phyloP scores from a whole-genome alignment of 176 grass and related monocot species.

The Dendrocalamus sinicus region DNA sequence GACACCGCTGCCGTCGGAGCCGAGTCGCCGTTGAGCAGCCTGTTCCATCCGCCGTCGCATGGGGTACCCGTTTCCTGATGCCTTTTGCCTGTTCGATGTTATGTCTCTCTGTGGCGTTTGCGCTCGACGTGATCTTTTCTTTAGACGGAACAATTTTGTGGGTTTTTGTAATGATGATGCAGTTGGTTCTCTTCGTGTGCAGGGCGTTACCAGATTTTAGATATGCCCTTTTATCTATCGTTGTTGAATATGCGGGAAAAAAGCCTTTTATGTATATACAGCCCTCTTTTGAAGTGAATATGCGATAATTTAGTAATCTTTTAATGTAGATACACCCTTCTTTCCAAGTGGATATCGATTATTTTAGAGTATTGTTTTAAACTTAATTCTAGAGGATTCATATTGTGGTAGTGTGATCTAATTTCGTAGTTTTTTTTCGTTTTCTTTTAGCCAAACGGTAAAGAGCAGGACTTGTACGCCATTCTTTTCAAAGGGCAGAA shows the following conservation, averaged over 20 bases:
- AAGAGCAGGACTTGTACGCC: slow-evolving; percentile 56
- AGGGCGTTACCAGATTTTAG: background rate
- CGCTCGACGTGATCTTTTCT: slow-evolving; percentile 18
- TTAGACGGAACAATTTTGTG: background rate
- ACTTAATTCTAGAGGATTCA: background rate
- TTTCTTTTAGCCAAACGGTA: slow-evolving; percentile 37
- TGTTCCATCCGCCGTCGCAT: slow-evolving; percentile 45
- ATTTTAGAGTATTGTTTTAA: background rate
- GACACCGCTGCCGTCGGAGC: slow-evolving; percentile 17
- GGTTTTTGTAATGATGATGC: slow-evolving; percentile 12
- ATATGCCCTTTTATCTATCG: slow-evolving; percentile 24
- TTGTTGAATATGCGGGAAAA: background rate
- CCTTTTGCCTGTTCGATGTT: slow-evolving; percentile 31
- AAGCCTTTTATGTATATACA: background rate
- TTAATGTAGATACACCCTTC: background rate
- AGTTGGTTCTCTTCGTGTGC: slow-evolving; percentile 23
- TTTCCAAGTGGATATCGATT: background rate
- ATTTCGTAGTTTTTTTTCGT: background rate
- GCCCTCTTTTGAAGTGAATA: slow-evolving; percentile 2
- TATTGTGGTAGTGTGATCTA: slow-evolving; percentile 1
- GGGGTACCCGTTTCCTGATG: slow-evolving; percentile 42
- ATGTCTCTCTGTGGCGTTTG: slow-evolving; percentile 4
- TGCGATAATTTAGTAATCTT: background rate
- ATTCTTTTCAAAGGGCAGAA: slow-evolving; percentile 59
- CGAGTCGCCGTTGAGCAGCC: slow-evolving; percentile 46